Evolutionary conservation across 768 basidiomycete genomes (phyloP), one percentile per base, ranked within the genome.

Genomic region (Termitomyces titanicus): DNA sequence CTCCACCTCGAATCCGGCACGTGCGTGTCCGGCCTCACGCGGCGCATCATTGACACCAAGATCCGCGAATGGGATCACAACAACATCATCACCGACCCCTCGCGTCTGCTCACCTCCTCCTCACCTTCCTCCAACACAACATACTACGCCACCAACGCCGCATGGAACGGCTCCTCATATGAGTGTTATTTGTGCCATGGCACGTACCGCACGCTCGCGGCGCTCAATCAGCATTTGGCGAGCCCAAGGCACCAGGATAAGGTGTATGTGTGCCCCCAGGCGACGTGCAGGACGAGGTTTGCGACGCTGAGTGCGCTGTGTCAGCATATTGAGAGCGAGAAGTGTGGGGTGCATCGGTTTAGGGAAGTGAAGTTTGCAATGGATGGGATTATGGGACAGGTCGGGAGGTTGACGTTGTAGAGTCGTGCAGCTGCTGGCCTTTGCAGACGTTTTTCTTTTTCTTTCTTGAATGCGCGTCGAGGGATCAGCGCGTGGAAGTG

Each of bases 101-200:
- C 71, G 9, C 79, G 80, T 13, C 74, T 85, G 34, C 64, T 88
- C 53, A 74, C 72, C 9, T 72, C 69, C 18, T 51, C 55, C 11
- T 34, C 54, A 17, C 52, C 53, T 37, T n/a, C 25, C 6, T 22
- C 31, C 29, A n/a, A 24, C 35, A 46, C 44, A 0, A 63, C 49
- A 31, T 73, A 71, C 61, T 66, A 60, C 24, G 75, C 78, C 11
- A 71, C 65, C 22, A 35, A 38, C 15, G 57, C 61, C 10, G 63
- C 79, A 1, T 82, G 75, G 74, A 83, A 83, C 55, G 79, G 77
- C 0, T 5, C 0, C 5, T 70, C 59, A 5, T 89, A 74, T 65
- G 85, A 89, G 66, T 89, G 87, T 66, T 81, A 81, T 63, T 66
- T 89, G 24, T 89, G 88, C 65, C 76, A 82, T 64, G 54, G 50